Percentiles rank a stretch among this genome's conserved stretches.
Evolutionary conservation across 805 yeast species (phyloP).

Genomic region (Candida tallmaniae): DNA sequence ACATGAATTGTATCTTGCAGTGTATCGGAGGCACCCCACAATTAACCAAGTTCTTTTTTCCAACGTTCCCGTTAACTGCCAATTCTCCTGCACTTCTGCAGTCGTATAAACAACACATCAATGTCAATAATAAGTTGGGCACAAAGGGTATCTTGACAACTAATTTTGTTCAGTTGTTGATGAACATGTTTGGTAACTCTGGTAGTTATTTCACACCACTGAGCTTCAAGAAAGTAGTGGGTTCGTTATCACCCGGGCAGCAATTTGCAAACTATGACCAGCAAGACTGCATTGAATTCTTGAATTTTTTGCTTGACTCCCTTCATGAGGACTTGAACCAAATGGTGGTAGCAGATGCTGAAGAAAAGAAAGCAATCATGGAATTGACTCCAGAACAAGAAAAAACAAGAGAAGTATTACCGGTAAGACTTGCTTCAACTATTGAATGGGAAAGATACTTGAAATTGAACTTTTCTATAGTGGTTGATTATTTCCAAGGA

Average conservation of each 20-base stretch:
- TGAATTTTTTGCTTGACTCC: conserved; percentile 69
- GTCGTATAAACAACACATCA: conserved; percentile 62
- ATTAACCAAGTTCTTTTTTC: conserved; percentile 57
- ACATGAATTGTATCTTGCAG: conserved; percentile 88
- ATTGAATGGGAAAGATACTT: conserved; percentile 91
- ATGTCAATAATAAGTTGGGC: conserved; percentile 69
- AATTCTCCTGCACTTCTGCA: conserved; percentile 27
- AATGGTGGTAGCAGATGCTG: conserved; percentile 30
- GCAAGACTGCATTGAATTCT: conserved; percentile 83
- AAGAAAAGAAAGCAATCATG: conserved; percentile 37
- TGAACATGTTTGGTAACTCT: conserved; percentile 47
- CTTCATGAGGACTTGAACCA: conserved; percentile 84
- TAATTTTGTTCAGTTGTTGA: conserved; percentile 57
- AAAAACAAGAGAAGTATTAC: conserved; percentile 60
- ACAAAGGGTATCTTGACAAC: conserved; percentile 75
- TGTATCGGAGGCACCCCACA: conserved; percentile 73
- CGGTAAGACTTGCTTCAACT: conserved; percentile 76
- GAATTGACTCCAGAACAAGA: conserved; percentile 61
- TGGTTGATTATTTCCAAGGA: conserved; percentile 84
- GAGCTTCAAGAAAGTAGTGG: conserved; percentile 63
- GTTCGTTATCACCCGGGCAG: conserved; percentile 54
- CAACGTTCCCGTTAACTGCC: conserved; percentile 15
- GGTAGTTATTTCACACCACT: conserved; percentile 52
- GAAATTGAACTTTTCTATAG: conserved; percentile 69
- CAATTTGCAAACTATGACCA: conserved; percentile 67